Conservation (phyloP, 371 early-diverging fungal species). For the Mucor circinelloides region DNA sequence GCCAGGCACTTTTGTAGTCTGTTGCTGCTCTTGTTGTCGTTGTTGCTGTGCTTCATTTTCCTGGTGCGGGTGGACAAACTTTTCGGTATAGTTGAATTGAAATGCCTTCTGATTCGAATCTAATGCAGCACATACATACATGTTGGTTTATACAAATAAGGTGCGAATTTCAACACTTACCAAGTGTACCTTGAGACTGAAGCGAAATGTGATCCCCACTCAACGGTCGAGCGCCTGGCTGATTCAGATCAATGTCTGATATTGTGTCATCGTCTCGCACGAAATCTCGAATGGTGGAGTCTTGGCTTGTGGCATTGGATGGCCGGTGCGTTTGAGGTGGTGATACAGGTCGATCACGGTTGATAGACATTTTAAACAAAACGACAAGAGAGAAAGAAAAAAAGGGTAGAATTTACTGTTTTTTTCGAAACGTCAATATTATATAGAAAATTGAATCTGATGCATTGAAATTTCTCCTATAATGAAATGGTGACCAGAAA, state of each 20-base stretch:
- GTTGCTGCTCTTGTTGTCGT: background rate
- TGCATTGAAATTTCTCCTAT: constrained; percentile 1
- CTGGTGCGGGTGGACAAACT: background rate
- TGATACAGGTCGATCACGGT: background rate
- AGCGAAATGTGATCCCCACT: background rate
- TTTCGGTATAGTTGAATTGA: background rate
- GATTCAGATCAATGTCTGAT: background rate
- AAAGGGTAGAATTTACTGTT: constrained; percentile 1
- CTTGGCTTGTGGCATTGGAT: constrained; percentile 4
- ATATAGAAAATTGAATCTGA: background rate
- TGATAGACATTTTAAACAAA: background rate
- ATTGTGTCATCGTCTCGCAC: background rate
- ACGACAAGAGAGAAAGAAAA: background rate
- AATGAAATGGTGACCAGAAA: background rate
- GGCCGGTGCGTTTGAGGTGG: background rate
- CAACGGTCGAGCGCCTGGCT: background rate
- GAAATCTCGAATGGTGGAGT: background rate
- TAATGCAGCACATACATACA: background rate
- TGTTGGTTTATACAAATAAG: background rate
- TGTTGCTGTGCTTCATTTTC: background rate
- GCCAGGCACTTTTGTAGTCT: constrained; percentile 6
- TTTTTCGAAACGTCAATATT: background rate
- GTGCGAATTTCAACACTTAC: background rate
- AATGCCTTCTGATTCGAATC: background rate
- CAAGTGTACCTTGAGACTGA: constrained; percentile 1